Conservation (phyloP, 106 monocot genomes). For the Ottelia alismoides region DNA sequence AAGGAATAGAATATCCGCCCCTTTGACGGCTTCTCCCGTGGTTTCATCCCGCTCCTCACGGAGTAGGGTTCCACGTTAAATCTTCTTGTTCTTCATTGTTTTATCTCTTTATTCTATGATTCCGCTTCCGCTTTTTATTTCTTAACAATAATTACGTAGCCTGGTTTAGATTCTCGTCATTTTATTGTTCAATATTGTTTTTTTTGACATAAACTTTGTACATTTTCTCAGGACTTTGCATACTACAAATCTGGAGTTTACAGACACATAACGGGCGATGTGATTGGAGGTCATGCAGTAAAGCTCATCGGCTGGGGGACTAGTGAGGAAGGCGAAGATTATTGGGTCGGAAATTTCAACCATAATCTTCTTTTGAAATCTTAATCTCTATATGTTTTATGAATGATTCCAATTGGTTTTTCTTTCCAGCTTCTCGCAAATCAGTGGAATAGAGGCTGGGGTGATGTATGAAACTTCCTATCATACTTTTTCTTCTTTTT, state of each 20-base stretch:
- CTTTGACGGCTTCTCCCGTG: too few relatives aligned
- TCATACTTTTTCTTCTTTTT: too few relatives aligned
- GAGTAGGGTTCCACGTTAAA: too few relatives aligned
- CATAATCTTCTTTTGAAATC: not conserved
- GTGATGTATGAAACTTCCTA: constrained; percentile 44
- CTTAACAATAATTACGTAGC: too few relatives aligned
- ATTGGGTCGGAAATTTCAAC: constrained; percentile 53
- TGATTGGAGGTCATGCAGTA: constrained; percentile 86
- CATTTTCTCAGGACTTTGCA: constrained; percentile 72
- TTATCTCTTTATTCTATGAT: too few relatives aligned
- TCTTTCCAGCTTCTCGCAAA: constrained; percentile 86
- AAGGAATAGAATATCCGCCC: too few relatives aligned
- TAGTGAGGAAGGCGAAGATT: constrained; percentile 78
- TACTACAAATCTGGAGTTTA: constrained; percentile 95
- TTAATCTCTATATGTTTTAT: not conserved
- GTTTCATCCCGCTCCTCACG: too few relatives aligned
- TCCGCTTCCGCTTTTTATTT: too few relatives aligned
- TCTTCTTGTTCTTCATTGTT: too few relatives aligned
- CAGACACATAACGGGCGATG: constrained; percentile 71
- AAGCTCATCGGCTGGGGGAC: constrained; percentile 99
- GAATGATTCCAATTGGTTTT: not conserved
- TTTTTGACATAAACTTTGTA: too few relatives aligned
- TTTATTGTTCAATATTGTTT: too few relatives aligned
- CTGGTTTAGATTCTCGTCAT: too few relatives aligned
- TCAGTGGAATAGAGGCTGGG: constrained; percentile 98